A percentile compares a stretch with the other conserved stretches of the same genome.
Conservation (phyloP, 1,284 basidiomycete genomes). For the Cystobasidium slooffiae region DNA sequence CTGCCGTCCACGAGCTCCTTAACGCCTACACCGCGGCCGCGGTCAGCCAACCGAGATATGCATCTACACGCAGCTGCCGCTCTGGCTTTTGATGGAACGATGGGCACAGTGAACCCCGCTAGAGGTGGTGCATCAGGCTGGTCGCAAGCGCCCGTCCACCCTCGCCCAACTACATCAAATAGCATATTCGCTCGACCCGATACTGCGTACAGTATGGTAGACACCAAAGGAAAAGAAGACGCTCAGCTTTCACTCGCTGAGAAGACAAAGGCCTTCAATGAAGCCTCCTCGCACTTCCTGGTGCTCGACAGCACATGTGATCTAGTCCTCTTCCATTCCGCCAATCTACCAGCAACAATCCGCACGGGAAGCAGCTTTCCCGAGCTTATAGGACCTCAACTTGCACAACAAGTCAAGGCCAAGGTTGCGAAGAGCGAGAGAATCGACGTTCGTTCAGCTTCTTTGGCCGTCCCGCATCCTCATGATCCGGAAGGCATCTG, state of each 20-base stretch:
- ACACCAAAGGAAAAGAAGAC: slow-evolving; percentile 30
- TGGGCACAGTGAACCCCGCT: slow-evolving; percentile 10
- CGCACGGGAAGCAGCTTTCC: slow-evolving; percentile 21
- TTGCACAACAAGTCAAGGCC: slow-evolving; percentile 23
- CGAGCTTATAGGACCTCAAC: slow-evolving; percentile 25
- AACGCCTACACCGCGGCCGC: slow-evolving; percentile 14
- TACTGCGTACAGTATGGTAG: slow-evolving; percentile 35
- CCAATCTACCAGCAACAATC: slow-evolving; percentile 25
- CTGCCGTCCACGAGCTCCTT: background rate
- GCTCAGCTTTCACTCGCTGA: slow-evolving; percentile 40
- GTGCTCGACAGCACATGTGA: slow-evolving; percentile 33
- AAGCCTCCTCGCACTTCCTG: slow-evolving; percentile 39
- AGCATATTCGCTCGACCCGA: slow-evolving; percentile 38
- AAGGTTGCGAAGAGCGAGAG: slow-evolving; percentile 20
- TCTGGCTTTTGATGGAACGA: slow-evolving; percentile 42
- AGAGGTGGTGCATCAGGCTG: slow-evolving; percentile 17
- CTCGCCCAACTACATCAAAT: slow-evolving; percentile 20
- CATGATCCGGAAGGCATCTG: slow-evolving; percentile 17
- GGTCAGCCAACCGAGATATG: slow-evolving; percentile 33
- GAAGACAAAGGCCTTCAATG: slow-evolving; percentile 42
- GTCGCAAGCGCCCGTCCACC: slow-evolving; percentile 20
- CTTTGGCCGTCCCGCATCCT: background rate
- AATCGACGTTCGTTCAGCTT: slow-evolving; percentile 25
- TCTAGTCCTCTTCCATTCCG: slow-evolving; percentile 37
- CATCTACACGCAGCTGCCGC: slow-evolving; percentile 43